Evolutionary conservation across 305 asterid genomes (phyloP).

Genomic region (Andrographis paniculata): DNA sequence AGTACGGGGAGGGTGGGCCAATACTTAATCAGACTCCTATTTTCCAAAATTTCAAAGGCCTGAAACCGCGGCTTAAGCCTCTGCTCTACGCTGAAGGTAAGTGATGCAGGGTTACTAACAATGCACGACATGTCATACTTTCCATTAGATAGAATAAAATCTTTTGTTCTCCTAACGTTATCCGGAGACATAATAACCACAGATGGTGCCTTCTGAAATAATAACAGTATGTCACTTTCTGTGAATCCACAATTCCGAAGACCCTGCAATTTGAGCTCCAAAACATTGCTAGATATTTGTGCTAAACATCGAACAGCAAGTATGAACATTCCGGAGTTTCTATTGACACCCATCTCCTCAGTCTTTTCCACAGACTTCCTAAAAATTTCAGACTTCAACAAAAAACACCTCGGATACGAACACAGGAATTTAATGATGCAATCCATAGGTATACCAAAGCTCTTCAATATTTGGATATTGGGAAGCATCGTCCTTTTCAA

Average conservation of each 20-base stretch:
- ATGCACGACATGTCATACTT: slow-evolving; percentile 17
- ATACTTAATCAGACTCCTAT: neutral
- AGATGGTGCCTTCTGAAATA: slow-evolving; percentile 4
- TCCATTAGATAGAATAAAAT: slow-evolving; percentile 20
- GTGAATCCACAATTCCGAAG: slow-evolving; percentile 13
- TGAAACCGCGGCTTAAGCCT: slow-evolving; percentile 22
- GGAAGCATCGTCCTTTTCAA: slow-evolving; percentile 26
- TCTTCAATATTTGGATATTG: slow-evolving; percentile 23
- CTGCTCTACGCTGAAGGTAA: slow-evolving; percentile 30
- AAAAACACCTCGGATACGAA: slow-evolving; percentile 20
- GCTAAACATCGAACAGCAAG: slow-evolving; percentile 16
- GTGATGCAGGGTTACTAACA: slow-evolving; percentile 17
- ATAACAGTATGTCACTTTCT: slow-evolving; percentile 9
- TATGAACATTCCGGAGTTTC: slow-evolving; percentile 19
- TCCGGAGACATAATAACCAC: slow-evolving; percentile 5
- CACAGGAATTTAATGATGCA: slow-evolving; percentile 10
- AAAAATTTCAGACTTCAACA: slow-evolving; percentile 19
- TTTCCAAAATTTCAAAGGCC: slow-evolving; percentile 24
- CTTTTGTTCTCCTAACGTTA: slow-evolving; percentile 19
- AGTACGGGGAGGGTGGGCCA: neutral
- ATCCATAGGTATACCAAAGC: slow-evolving; percentile 23
- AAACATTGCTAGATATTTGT: slow-evolving; percentile 11
- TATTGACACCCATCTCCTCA: slow-evolving; percentile 23
- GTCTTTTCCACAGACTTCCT: slow-evolving; percentile 19
- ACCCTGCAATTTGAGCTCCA: slow-evolving; percentile 24